Evolutionary conservation across 805 yeast genomes (phyloP).

Genomic region (Alloascoidea hylecoeti): DNA sequence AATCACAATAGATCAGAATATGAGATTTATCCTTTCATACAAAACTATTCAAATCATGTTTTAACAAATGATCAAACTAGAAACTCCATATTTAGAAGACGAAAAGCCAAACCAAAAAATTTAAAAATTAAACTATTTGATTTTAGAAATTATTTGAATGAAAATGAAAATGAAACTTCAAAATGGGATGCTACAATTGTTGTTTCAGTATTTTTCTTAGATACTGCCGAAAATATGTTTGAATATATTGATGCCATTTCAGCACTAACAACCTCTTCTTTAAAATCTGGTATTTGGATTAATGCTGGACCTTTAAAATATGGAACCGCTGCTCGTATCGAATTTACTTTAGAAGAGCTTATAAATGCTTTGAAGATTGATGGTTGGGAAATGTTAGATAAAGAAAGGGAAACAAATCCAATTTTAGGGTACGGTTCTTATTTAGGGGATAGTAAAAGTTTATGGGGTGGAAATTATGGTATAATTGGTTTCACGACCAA

Average conservation of each 20-base stretch:
- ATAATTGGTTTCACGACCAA: neutral
- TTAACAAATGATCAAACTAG: slow-evolving; percentile 20
- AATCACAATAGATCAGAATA: slow-evolving; percentile 4
- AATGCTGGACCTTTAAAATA: slow-evolving; percentile 89
- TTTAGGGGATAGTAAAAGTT: neutral
- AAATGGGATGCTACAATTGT: slow-evolving; percentile 21
- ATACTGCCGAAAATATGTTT: slow-evolving; percentile 81
- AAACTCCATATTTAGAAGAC: slow-evolving; percentile 4
- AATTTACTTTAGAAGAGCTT: slow-evolving; percentile 62
- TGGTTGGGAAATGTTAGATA: slow-evolving; percentile 64
- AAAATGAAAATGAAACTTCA: slow-evolving; percentile 7
- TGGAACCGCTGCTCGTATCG: slow-evolving; percentile 68
- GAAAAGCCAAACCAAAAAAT: neutral
- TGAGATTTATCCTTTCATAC: slow-evolving; percentile 23
- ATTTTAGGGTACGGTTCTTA: neutral
- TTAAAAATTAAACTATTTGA: neutral
- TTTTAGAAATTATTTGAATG: neutral
- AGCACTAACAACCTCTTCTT: slow-evolving; percentile 21
- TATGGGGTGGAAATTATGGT: neutral
- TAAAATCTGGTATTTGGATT: slow-evolving; percentile 58
- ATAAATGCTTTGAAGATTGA: slow-evolving; percentile 29
- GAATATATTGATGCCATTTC: slow-evolving; percentile 60
- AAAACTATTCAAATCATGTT: slow-evolving; percentile 30
- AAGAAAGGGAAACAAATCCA: neutral
- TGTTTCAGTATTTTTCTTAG: slow-evolving; percentile 59